Evolutionary conservation across 2,329 filamentous ascomycete genomes (phyloP), one percentile per base, ranked within the genome.

Genomic region (Hymenoscyphus infarciens): DNA sequence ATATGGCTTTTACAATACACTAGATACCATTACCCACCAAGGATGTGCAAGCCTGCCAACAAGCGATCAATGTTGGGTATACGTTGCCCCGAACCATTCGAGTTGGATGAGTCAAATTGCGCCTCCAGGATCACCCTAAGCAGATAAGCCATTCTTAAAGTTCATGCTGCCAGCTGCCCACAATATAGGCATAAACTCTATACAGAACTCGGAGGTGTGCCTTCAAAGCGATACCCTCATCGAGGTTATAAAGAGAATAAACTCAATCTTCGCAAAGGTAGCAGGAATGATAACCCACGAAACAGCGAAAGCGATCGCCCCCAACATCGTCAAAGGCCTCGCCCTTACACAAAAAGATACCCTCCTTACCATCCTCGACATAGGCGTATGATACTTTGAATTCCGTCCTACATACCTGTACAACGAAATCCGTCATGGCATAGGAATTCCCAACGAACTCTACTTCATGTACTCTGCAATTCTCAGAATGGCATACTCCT

Each of bases 391-490:
- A 3, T 83, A 83, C 71, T 83, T 83, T 60, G 81, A 82, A 70
- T 82, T 82, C 67, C 73, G 81, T 5, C 81, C 81, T 0, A 80
- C 80, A 0, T 77, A 79, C 62, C 77, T 80, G 59, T 79, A 81
- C 68, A 71, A 73, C 1, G 73, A 74, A 61, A 71, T 83, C 61
- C 73, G 77, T 3, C 49, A 67, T 64, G 5, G 67, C 73, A 22
- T 70, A 69, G 35, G 72, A 72, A n/a, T 72, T 79, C 77, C 79
- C 1, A 79, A 82, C 65, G 75, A 74, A 15, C 73, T 78, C 61
- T 83, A 81, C 64, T 83, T 83, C 71, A 78, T 80, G 67, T 80
- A 82, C 69, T 77, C 77, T 62, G 78, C 77, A 5, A 81, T 83
- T 27, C 80, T 80, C 0, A 81, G 81, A 1, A 80, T 82, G 77